Percentiles rank a stretch among this genome's conserved stretches.
phyloP scores from a whole-genome alignment of 768 basidiomycete species.

The Mycena rebaudengoi region DNA sequence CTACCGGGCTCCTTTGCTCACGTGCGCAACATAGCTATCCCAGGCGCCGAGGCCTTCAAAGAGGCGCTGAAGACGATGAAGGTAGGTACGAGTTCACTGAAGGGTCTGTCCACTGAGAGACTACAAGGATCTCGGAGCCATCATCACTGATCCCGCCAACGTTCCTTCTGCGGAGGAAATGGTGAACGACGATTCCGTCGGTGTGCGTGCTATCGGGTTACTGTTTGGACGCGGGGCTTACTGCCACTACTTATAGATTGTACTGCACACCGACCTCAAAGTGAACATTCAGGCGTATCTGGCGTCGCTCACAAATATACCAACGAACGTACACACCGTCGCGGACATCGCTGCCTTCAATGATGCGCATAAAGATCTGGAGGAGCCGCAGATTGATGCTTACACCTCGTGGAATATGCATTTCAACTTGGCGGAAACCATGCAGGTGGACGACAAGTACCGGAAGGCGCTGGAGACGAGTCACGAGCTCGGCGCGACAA shows the following conservation, averaged over 20 bases:
- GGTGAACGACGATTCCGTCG: neutral
- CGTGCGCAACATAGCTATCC: slow-evolving; percentile 12
- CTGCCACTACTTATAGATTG: neutral
- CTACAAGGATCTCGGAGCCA: slow-evolving; percentile 51
- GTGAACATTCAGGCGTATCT: slow-evolving; percentile 48
- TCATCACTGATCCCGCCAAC: slow-evolving; percentile 56
- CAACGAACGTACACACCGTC: slow-evolving; percentile 48
- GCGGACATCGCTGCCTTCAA: slow-evolving; percentile 56
- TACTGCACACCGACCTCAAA: slow-evolving; percentile 12
- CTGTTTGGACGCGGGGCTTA: neutral
- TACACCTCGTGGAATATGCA: slow-evolving; percentile 12
- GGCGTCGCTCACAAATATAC: slow-evolving; percentile 45
- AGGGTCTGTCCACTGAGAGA: too few species aligned
- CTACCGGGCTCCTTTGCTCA: neutral
- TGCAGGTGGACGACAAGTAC: slow-evolving; percentile 39
- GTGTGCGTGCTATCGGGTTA: neutral
- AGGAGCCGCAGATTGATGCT: slow-evolving; percentile 40
- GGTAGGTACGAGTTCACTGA: too few species aligned
- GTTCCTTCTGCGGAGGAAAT: slow-evolving; percentile 48
- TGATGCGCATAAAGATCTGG: slow-evolving; percentile 49
- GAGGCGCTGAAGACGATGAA: slow-evolving; percentile 46
- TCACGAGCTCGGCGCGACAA: slow-evolving; percentile 38
- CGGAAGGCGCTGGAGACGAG: slow-evolving; percentile 36
- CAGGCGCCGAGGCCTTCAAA: slow-evolving; percentile 46
- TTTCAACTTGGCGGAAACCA: slow-evolving; percentile 3